A percentile compares a stretch with the other conserved stretches of the same genome.
These are phyloP conservation scores for Colletotrichum abscissum DNA, from an alignment of 2,329 filamentous ascomycete species.

Conservation along the genomic window DNA sequence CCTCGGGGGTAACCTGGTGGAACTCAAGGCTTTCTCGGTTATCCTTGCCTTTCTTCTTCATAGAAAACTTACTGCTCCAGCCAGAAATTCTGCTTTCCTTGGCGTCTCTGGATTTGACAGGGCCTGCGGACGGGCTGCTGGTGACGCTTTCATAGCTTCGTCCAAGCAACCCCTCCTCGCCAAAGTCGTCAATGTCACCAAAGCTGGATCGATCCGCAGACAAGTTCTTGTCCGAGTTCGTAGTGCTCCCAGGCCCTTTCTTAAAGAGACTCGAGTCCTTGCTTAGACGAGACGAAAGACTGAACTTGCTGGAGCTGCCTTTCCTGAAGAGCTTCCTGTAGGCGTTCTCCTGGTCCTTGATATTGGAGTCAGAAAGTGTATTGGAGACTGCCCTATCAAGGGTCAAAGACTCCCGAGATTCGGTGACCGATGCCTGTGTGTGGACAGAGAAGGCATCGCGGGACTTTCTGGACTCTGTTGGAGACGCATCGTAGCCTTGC, in stretches of 20 bases:
- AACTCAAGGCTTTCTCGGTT: slow-evolving; percentile 66
- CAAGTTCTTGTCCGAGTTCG: slow-evolving; percentile 67
- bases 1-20: slow-evolving; percentile 45
- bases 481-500: slow-evolving; percentile 58
- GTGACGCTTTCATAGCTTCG: slow-evolving; percentile 67
- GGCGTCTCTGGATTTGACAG: slow-evolving; percentile 57
- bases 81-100: slow-evolving; percentile 62
- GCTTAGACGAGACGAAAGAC: slow-evolving; percentile 65
- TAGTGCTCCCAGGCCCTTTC: slow-evolving; percentile 68
- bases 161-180: slow-evolving; percentile 58
- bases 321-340: slow-evolving; percentile 73
- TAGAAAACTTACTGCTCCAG: slow-evolving; percentile 64
- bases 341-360: slow-evolving; percentile 67
- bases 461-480: slow-evolving; percentile 64
- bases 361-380: slow-evolving; percentile 64
- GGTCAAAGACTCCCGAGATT: slow-evolving; percentile 69
- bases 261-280: slow-evolving; percentile 68
- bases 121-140: slow-evolving; percentile 67
- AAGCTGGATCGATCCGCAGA: slow-evolving; percentile 69
- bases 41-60: slow-evolving; percentile 70
- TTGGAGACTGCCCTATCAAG: slow-evolving; percentile 68
- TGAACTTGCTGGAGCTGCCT: slow-evolving; percentile 74
- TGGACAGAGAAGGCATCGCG: slow-evolving; percentile 68
- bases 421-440: slow-evolving; percentile 66
- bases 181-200: slow-evolving; percentile 64